Percentiles rank a stretch among this genome's conserved stretches.
phyloP scores from a whole-genome alignment of 441 rosid genomes.

The Hura crepitans region DNA sequence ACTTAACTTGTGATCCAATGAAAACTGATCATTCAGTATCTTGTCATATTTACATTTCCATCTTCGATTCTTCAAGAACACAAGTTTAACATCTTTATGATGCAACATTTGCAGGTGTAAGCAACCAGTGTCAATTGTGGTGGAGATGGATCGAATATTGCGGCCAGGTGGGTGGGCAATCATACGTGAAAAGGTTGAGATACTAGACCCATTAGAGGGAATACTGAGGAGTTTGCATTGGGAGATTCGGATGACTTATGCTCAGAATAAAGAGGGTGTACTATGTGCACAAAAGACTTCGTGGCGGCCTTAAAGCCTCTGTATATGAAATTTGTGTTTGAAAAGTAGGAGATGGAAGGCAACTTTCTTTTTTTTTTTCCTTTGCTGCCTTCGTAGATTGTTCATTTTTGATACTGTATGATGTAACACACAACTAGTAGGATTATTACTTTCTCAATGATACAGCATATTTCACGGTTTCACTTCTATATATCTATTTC shows the following conservation, averaged over 20 bases:
- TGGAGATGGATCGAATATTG: constrained; percentile 79
- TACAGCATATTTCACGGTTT: neutral
- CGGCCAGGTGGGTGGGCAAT: constrained; percentile 89
- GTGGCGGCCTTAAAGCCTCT: constrained; percentile 62
- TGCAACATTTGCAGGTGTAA: constrained; percentile 49
- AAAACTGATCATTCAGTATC: neutral
- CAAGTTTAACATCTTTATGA: neutral
- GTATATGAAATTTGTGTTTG: neutral
- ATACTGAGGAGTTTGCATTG: constrained; percentile 74
- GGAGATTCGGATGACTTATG: constrained; percentile 85
- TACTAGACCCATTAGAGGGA: constrained; percentile 64
- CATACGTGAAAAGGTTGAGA: constrained; percentile 74
- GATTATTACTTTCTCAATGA: neutral
- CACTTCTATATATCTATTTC: neutral
- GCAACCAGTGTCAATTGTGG: constrained; percentile 71
- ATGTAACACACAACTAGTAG: neutral
- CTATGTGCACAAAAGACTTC: constrained; percentile 72
- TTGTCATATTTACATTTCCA: neutral
- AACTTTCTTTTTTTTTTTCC: neutral
- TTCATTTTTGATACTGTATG: constrained; percentile 10
- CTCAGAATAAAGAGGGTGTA: constrained; percentile 76
- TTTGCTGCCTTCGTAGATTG: constrained; percentile 10
- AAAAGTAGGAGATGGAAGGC: constrained; percentile 2
- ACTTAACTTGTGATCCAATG: neutral
- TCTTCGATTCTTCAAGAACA: neutral